A percentile compares a stretch with the other conserved stretches of the same genome.
These are phyloP conservation scores for Monosporascus sp. DNA, from an alignment of 2,329 filamentous ascomycete species.

Conservation along the genomic window DNA sequence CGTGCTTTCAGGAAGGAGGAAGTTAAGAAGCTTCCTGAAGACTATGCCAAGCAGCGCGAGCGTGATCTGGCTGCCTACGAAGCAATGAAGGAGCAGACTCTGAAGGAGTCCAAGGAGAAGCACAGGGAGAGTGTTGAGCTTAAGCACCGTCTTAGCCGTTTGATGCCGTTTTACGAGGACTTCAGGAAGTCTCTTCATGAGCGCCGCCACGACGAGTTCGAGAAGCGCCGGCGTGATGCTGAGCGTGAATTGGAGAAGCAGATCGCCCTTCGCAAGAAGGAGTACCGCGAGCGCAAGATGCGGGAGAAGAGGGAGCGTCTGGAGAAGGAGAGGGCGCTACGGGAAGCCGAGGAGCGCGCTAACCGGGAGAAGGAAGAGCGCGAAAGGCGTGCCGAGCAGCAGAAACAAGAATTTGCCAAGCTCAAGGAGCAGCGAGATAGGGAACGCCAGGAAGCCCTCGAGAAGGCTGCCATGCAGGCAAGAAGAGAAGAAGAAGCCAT, in stretches of 20 bases:
- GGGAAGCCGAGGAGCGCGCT: conserved; percentile 81
- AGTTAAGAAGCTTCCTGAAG: conserved; percentile 79
- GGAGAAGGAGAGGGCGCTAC: conserved; percentile 70
- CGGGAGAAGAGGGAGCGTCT: conserved; percentile 81
- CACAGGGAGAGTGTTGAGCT: conserved; percentile 89
- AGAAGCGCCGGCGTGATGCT: conserved; percentile 85
- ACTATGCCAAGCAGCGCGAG: conserved; percentile 80
- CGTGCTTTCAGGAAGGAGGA: conserved; percentile 96
- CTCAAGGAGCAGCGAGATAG: conserved; percentile 61
- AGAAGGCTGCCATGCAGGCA: conserved; percentile 65
- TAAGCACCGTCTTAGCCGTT: conserved; percentile 83
- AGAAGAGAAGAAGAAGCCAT: conserved; percentile 86
- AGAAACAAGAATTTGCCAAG: conserved; percentile 63
- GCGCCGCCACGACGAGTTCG: conserved; percentile 89
- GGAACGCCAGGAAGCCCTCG: conserved; percentile 62
- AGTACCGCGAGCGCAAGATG: conserved; percentile 75
- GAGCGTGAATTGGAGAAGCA: conserved; percentile 91
- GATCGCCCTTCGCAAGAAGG: conserved; percentile 81
- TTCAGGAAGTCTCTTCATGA: conserved; percentile 81
- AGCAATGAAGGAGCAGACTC: conserved; percentile 67
- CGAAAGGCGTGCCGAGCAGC: conserved; percentile 72
- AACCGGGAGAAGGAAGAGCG: conserved; percentile 82
- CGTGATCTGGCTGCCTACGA: conserved; percentile 77
- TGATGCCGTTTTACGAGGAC: conserved; percentile 77
- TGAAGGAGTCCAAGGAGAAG: conserved; percentile 77